Evolutionary conservation across 164 flowering plant species (phyloP), one percentile per base, ranked within the genome.

Genomic region (Stephania cephalantha): DNA sequence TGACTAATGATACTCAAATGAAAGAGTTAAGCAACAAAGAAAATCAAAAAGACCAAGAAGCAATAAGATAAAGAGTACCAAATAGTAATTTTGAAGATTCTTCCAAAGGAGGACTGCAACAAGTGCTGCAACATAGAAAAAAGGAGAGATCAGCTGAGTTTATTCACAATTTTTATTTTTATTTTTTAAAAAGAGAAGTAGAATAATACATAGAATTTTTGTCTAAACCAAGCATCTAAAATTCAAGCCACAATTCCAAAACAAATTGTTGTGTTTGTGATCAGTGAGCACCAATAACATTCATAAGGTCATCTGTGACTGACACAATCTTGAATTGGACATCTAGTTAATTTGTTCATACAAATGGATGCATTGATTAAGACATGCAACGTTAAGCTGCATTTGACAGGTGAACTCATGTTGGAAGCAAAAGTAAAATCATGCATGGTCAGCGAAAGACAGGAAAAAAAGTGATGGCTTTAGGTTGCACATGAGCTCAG

Each of bases 41-140:
- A 58, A 58, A 58, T 17, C 22, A 58, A n/a, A 69, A 75, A 9
- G 7, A 69, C 18, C 31, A 17, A 18, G 29, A 10, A 42, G 46
- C 35, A 22, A 68, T 50, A 17, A 7, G 53, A 65, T 42, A 52
- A 52, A 15, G 46, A 71, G 35, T 85, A 92, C 98, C 97, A 87
- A 71, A 71, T 88, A 63, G 80, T 87, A 95, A 45, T 82, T 77
- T 75, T 85, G 86, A 30, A 80, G 75, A 82, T 87, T 87, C 82
- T 87, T 90, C 89, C 89, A 85, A 4, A 90, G 78, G 69, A 91
- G 85, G 70, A 79, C 82, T 0, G 85, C 91, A 18, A 97, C 71
- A 13, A 93, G 84, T 48, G 77, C 99, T 95, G 93, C 86, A 89
- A 73, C 18, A 52, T 31, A 55, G 68, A 71, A 52, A 58, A 8